Evolutionary conservation across 2,329 filamentous ascomycete species (phyloP), one percentile per base, ranked within the genome.

Genomic region (Alternaria angustiovoidea): DNA sequence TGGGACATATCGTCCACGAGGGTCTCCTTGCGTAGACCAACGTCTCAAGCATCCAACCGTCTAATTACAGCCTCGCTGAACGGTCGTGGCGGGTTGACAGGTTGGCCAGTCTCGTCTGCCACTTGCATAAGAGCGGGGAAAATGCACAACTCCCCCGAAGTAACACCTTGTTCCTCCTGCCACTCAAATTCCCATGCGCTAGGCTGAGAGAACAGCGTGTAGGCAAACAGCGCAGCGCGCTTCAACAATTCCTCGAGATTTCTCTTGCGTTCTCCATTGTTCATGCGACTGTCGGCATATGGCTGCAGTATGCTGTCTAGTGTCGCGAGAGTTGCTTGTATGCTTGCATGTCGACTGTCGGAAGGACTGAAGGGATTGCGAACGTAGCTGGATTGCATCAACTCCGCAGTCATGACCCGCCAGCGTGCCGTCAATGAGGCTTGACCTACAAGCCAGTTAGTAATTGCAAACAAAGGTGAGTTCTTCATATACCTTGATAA

Each of bases 171-270:
- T 3, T 68, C 62, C 38, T 67, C 64, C 32, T 72, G 65, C 75
- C 76, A 78, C 30, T 78, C 75, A 24, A 79, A 77, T 6, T 66
- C 59, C 70, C 70, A 79, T 7, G 63, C 57, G 28, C 68, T 73
- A 1, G 73, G 76, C 57, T 79, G 76, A 7, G 73, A 75, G 56
- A 79, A 79, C 3, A 79, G 59, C 1, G 72, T 69, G 47, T 74
- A 78, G n/a, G 74, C 75, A 47, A 77, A 76, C 3, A 63, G 61
- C 1, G 75, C 75, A 3, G 71, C 70, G 5, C 75, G 70, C 48
- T 75, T 76, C n/a, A 78, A 53, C 1, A 79, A 69, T 54, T 76
- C 74, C 18, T 76, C 72, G 8, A 79, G 55, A 46, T 79, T 78
- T 2, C 61, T 63, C 16, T 63, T 68, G 4, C 76, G 65, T 28